Conservation (phyloP, 2,329 filamentous ascomycete species). For the Penicillium sp. region DNA sequence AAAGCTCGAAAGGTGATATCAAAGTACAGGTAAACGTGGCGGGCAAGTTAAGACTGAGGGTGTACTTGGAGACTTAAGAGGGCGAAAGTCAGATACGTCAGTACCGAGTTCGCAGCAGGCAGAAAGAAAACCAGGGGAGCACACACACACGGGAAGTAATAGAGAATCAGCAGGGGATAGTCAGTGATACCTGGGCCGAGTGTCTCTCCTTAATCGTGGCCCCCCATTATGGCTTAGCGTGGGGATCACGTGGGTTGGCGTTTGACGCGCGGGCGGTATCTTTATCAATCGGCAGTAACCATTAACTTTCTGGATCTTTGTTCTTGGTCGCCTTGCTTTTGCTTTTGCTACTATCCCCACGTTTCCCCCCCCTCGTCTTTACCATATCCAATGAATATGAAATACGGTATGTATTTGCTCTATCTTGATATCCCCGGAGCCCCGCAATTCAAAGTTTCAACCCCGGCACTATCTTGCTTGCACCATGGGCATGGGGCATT, state of each 20-base stretch:
- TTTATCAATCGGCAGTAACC: conserved; percentile 3
- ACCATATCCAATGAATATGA: neutral
- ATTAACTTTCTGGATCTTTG: neutral
- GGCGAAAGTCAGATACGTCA: conserved; percentile 1
- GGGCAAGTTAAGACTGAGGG: neutral
- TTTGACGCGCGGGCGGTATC: conserved; percentile 7
- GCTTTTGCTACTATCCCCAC: neutral
- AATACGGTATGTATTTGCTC: neutral
- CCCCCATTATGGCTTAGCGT: conserved; percentile 10
- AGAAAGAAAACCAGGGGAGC: conserved; percentile 2
- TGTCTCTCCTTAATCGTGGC: conserved; percentile 24
- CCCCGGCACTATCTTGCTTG: neutral
- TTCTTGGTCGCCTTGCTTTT: neutral
- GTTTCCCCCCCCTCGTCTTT: neutral
- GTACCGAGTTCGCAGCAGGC: neutral
- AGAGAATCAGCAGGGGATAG: conserved; percentile 22
- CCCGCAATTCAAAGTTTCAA: neutral
- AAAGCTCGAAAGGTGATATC: conserved; percentile 20
- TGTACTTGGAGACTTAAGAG: conserved; percentile 1
- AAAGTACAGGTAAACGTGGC: conserved; percentile 16
- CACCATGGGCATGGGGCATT: neutral
- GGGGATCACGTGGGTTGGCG: conserved; percentile 20
- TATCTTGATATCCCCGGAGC: neutral
- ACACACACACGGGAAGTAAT: conserved; percentile 9
- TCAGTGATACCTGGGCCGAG: conserved; percentile 20